phyloP scores from a whole-genome alignment of 768 basidiomycete species.

The Rhodosporidiobolus sp. region DNA sequence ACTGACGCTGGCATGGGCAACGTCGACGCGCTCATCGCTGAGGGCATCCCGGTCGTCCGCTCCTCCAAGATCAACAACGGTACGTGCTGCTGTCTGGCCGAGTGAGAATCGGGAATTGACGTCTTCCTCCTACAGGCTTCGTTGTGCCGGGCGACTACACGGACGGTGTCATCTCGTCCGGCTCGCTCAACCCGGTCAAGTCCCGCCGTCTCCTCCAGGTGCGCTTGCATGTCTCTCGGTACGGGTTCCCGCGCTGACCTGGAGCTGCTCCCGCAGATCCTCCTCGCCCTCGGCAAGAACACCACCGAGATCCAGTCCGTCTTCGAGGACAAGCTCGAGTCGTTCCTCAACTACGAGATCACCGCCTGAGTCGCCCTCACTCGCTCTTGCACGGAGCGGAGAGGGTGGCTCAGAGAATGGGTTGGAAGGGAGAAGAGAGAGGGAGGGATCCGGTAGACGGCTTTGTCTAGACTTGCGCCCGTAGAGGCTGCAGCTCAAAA shows the following conservation, averaged over 20 bases:
- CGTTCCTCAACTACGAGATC: conserved; percentile 8
- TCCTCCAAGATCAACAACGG: conserved; percentile 34
- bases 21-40: background rate
- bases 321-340: conserved; percentile 28
- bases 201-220: conserved; percentile 23
- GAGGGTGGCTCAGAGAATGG: no score
- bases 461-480: no score
- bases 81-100: background rate
- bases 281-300: conserved; percentile 25
- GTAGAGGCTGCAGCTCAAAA: no score
- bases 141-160: background rate
- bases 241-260: no score
- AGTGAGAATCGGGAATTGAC: background rate
- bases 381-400: no score
- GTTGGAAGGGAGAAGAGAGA: no score
- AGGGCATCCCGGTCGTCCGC: conserved; percentile 27
- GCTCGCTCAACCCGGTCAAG: conserved; percentile 38
- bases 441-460: no score
- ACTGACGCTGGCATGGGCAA: conserved; percentile 5
- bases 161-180: conserved; percentile 14
- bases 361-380: background rate
- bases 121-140: background rate
- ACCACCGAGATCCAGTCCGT: conserved; percentile 21
- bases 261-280: background rate
- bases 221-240: background rate